Evolutionary conservation across 2,329 filamentous ascomycete genomes (phyloP).

Genomic region (Neophaeococcomyces mojaviensis): DNA sequence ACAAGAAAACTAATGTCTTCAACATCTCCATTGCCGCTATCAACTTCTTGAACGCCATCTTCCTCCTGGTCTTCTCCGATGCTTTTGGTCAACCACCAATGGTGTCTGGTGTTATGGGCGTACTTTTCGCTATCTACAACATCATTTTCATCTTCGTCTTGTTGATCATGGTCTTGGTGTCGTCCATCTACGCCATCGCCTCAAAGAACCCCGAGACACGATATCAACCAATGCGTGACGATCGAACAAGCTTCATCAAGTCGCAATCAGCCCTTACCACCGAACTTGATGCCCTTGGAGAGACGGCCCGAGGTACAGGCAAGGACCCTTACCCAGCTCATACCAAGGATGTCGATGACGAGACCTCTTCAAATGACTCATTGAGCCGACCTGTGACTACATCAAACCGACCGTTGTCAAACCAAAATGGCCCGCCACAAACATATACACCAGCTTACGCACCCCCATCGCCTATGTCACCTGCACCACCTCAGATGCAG

Average conservation of each 20-base stretch:
- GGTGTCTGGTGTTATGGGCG: slow-evolving; percentile 79
- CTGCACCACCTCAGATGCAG: slow-evolving; percentile 6
- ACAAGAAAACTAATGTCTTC: slow-evolving; percentile 95
- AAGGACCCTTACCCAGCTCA: slow-evolving; percentile 54
- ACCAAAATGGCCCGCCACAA: slow-evolving; percentile 20
- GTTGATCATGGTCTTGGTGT: slow-evolving; percentile 71
- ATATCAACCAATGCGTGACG: slow-evolving; percentile 94
- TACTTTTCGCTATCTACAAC: slow-evolving; percentile 83
- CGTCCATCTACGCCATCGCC: slow-evolving; percentile 70
- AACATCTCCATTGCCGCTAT: slow-evolving; percentile 86
- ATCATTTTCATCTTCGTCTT: slow-evolving; percentile 75
- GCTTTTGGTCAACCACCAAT: slow-evolving; percentile 78
- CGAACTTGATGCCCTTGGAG: slow-evolving; percentile 81
- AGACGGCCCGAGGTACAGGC: slow-evolving; percentile 74
- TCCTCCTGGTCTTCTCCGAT: slow-evolving; percentile 79
- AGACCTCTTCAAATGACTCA: slow-evolving; percentile 26
- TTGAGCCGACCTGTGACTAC: slow-evolving; percentile 22
- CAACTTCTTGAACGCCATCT: slow-evolving; percentile 87
- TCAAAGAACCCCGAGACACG: slow-evolving; percentile 91
- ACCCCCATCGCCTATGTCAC: slow-evolving; percentile 11
- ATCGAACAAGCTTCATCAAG: slow-evolving; percentile 95
- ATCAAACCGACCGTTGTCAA: slow-evolving; percentile 24
- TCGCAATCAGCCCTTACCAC: slow-evolving; percentile 80
- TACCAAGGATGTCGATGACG: slow-evolving; percentile 58
- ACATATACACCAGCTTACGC: slow-evolving; percentile 26